These are phyloP conservation scores for Carex parvula DNA, from an alignment of 176 grass and related monocot genomes.

Conservation along the genomic window DNA sequence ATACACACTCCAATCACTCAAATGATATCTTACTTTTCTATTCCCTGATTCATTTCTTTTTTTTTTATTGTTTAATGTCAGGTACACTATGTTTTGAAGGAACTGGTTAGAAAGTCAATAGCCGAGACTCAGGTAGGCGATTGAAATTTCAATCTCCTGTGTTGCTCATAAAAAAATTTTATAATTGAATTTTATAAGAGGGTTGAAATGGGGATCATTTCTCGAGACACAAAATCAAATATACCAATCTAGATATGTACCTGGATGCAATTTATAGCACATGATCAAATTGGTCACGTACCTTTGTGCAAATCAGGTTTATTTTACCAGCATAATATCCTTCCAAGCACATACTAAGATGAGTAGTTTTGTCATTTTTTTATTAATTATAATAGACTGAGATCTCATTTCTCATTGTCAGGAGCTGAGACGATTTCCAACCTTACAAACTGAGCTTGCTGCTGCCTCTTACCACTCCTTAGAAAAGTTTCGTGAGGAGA, in stretches of 20 bases:
- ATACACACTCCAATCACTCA: background rate
- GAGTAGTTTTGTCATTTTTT: background rate
- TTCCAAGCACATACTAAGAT: background rate
- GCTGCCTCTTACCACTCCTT: slow-evolving; percentile 61
- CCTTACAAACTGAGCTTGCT: slow-evolving; percentile 77
- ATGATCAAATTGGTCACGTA: background rate
- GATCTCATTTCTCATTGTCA: slow-evolving; percentile 25
- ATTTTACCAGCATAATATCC: background rate
- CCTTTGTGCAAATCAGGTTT: slow-evolving; percentile 4
- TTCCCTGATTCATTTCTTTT: background rate
- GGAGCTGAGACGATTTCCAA: slow-evolving; percentile 87
- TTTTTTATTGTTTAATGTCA: slow-evolving; percentile 26
- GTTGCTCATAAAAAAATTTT: background rate
- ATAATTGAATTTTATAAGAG: background rate
- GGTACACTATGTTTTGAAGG: slow-evolving; percentile 93
- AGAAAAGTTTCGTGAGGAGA: slow-evolving; percentile 76
- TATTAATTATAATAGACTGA: background rate
- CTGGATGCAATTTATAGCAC: background rate
- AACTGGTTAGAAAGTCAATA: slow-evolving; percentile 90
- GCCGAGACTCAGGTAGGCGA: slow-evolving; percentile 74
- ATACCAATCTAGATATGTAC: background rate
- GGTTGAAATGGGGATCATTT: background rate
- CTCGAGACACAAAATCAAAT: background rate
- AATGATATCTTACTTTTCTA: background rate
- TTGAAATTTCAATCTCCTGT: background rate